Conservation (phyloP, 1,284 basidiomycete genomes). For the Cryptococcus jaspeensis region DNA sequence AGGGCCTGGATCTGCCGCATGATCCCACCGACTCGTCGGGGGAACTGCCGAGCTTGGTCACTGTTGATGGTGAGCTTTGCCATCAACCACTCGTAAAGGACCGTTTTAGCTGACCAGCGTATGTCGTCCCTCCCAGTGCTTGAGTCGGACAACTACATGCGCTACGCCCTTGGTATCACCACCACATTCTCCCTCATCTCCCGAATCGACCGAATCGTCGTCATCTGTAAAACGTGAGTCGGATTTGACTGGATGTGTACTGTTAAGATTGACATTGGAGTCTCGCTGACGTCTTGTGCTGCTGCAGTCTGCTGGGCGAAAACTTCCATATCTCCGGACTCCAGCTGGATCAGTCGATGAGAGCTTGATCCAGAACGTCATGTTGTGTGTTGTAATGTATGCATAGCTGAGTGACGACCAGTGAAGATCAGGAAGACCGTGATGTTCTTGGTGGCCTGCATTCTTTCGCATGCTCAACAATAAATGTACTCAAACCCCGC, state of each 20-base stretch:
- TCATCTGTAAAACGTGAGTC: slow-evolving; percentile 46
- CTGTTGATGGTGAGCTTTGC: slow-evolving; percentile 37
- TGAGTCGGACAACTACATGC: slow-evolving; percentile 47
- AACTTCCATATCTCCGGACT: slow-evolving; percentile 45
- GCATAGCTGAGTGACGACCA: too few species aligned
- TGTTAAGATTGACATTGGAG: not conserved
- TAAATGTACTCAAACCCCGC: too few species aligned
- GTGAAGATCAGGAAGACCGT: too few species aligned
- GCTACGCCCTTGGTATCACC: slow-evolving; percentile 48
- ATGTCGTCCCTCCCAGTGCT: slow-evolving; percentile 24
- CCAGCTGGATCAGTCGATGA: slow-evolving; percentile 15
- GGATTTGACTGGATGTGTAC: not conserved
- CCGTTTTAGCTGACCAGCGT: not conserved
- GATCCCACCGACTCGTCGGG: slow-evolving; percentile 34
- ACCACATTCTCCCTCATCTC: slow-evolving; percentile 46
- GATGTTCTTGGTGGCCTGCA: too few species aligned
- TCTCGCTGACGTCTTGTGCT: slow-evolving; percentile 15
- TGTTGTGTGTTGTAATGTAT: not conserved
- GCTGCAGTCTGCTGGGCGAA: slow-evolving; percentile 41
- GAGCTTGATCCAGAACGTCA: not conserved
- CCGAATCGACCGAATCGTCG: slow-evolving; percentile 44
- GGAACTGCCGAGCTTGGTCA: slow-evolving; percentile 44
- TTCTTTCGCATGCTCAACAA: too few species aligned
- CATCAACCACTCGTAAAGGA: not conserved
- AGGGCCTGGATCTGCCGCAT: slow-evolving; percentile 38